Base-by-base conservation (phyloP, 2,329 filamentous ascomycete genomes). In the Anthostomella pinea region DNA sequence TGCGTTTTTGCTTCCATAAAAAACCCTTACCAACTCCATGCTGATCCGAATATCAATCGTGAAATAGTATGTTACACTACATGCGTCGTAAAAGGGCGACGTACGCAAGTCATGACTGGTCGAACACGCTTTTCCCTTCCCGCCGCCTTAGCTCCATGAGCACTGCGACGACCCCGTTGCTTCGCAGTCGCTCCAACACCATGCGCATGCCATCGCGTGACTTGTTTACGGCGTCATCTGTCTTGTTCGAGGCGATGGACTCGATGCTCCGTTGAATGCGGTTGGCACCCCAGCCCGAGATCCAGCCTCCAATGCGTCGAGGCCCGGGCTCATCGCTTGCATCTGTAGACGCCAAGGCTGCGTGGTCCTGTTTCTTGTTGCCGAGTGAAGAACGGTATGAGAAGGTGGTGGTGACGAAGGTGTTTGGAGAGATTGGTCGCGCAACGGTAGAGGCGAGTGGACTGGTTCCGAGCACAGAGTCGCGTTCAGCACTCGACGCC, bases 171-270 rank as follows among this genome's bases (percentile, higher is more conserved):
- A 79, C 69, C 19, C 75, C 73, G 25, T 70, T 76, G 58, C 76
- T 75, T 30, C 77, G 70, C 34, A 81, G 65, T 30, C 86, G 72
- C 62, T 89, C 84, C 15, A 93, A 70, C 7, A 93, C 86, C 23
- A 90, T 78, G 38, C 78, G 81, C 87, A 93, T 91, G 31, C 87
- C 87, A 59, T 90, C 84, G 32, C 84, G 80, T 50, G 85, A 87
- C 67, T 90, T 90, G 33, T 83, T 81, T 52, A 91, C 74, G 57
- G 87, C 85, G 52, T 85, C 83, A 48, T 83, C 77, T 5, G 87
- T 88, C 58, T 87, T 84, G 55, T 81, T 83, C 24, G 86, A 80
- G 8, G 85, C 85, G 43, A 91, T 81, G 35, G 77, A 76, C 66
- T 93, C 87, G 53, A 93, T 90, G 54, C 81, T 87, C 47, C 83